Base-by-base conservation (phyloP, 1,139 yeast species). In the Geotrichum aggregatum region DNA sequence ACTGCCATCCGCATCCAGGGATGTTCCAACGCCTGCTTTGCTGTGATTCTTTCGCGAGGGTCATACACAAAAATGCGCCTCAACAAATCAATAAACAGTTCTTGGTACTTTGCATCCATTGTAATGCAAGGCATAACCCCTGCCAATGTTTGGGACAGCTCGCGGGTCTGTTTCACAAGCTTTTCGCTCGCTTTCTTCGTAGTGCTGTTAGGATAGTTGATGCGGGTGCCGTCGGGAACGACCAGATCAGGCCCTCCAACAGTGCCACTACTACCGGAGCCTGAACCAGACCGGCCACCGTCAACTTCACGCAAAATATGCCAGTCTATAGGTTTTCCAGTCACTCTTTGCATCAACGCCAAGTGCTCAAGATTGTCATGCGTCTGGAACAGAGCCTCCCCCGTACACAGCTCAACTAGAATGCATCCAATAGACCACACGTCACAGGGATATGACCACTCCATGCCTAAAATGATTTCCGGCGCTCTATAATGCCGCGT, bases 351-450 rank as follows among this genome's bases (percentile, higher is more conserved):
- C 86, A 94, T 92, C 84, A 94, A 83, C 16, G 96, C 96, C 66
- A 94, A 75, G 71, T 94, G 98, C 68, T 92, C 98, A 54, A 83
- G 73, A 67, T 92, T 91, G 64, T 92, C 97, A 67, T 92, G 97
- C 1, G 98, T 94, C 59, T 87, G 91, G 69, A 92, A 94, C 33
- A 94, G 71, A 0, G 97, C 96, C 62, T 88, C 96, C 14, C 98
- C 99, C 28, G 95, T 87, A 48, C 87, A 83, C 49, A 94, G 72
- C 70, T 94, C 98, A 11, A 89, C 91, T 43, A 94, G 72, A 14
- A 94, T 89, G 67, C 98, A 91, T 0, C 97, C 99, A 53, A 92
- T 77, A 1, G 96, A 87, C 99, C 98, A 94, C 71, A 92, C 74
- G 68, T 94, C 99, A 69, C 98, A 92, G 0, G 98, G 95, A 31